Base-by-base conservation (phyloP, 495 filamentous ascomycete genomes). In the Penicillium longicatenatum region DNA sequence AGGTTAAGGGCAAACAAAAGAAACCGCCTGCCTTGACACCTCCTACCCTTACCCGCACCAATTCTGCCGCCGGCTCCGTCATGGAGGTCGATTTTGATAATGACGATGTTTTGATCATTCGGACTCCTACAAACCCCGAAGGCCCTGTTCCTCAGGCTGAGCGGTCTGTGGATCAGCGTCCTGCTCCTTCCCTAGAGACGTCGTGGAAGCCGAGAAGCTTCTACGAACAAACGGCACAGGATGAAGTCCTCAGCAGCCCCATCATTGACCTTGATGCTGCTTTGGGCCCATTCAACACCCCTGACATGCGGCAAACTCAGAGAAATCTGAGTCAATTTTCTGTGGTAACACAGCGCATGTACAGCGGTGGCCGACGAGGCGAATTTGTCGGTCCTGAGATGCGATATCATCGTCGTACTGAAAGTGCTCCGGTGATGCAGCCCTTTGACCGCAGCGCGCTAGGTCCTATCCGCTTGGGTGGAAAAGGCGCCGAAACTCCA, bases 231-330 rank as follows among this genome's bases (percentile, higher is more conserved):
- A 66, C 43, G 44, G 58, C 50, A 4, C 84, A 87, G 12, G 58
- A 64, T 29, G 86, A 90, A 52, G 60, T 76, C 2, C 77, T 86
- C 47, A 92, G 57, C 31, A 70, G 86, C 62, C 90, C 89, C 6
- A 84, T 96, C 57, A 93, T 98, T 52, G 94, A 98, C 74, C 77
- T 98, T 41, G 94, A 98, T 78, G 94, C 93, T 35, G 94, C 93
- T n/a, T 77, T 98, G 11, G 91, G 91, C 3, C 92, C 94, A 0
- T 96, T 96, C 74, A 92, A 94, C 65, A 93, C 90, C 1, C 91
- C 91, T 4, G 75, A 82, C 57, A 80, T 79, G 61, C 61, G 68
- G 3, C 64, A 66, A 12, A 54, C 60, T 8, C 75, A 71, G 50
- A 82, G 82, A 60, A 69, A 79, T 16, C 81, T 76, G 42, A 84